These are phyloP conservation scores for Phytophthora aleatoria DNA, from an alignment of 352 stramenopile species.

Conservation along the genomic window DNA sequence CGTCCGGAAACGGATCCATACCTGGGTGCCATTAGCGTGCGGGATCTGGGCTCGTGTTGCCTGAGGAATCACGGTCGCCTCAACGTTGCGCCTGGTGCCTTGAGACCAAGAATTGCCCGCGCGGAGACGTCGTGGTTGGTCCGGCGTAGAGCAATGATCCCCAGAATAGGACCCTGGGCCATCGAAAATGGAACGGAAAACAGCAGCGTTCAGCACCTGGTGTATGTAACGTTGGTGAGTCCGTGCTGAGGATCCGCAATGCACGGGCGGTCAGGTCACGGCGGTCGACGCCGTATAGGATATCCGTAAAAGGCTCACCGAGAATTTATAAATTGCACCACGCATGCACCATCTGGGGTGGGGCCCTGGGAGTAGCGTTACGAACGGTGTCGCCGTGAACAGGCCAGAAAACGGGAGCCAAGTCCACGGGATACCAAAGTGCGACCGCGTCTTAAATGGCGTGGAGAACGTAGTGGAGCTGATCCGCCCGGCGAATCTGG, in stretches of 20 bases:
- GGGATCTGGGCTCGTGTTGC: not conserved
- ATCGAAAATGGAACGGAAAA: not conserved
- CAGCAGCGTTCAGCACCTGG: not conserved
- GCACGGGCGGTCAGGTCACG: not conserved
- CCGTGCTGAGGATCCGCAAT: not conserved
- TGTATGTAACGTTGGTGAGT: not conserved
- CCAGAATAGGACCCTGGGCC: not conserved
- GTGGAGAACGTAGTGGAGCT: not conserved
- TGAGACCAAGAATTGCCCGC: not conserved
- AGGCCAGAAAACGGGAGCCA: not conserved
- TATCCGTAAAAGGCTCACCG: not conserved
- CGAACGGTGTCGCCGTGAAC: not conserved
- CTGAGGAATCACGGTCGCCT: not conserved
- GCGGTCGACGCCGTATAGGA: not conserved
- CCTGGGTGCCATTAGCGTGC: not conserved
- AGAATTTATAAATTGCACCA: not conserved
- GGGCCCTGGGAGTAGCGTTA: not conserved
- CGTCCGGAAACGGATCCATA: not conserved
- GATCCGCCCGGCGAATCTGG: slow-evolving; percentile 8
- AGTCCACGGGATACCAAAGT: not conserved
- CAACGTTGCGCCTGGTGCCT: not conserved
- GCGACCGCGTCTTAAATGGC: not conserved
- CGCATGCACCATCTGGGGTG: not conserved
- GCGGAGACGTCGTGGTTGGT: not conserved
- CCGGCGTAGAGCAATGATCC: not conserved